Conservation (phyloP, 139 green algal genomes). For the Chlamydomonas incerta region DNA sequence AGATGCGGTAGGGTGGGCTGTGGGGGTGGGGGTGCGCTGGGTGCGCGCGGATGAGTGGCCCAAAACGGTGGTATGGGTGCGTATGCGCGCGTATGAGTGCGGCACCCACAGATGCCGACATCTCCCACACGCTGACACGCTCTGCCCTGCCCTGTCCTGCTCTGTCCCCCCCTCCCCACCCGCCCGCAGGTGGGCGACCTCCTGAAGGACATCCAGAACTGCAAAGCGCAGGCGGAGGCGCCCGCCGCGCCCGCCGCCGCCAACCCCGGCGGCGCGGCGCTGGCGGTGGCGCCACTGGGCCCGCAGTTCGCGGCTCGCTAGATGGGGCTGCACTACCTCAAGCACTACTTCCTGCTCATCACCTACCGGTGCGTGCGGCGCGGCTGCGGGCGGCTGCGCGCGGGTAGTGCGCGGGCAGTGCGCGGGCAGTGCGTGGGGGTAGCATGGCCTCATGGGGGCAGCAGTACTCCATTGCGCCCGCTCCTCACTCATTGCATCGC, state of each 20-base stretch:
- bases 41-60: too few relatives aligned
- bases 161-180: not conserved
- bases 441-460: too few relatives aligned
- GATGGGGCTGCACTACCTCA: conserved; percentile 93
- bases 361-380: conserved; percentile 64
- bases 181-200: conserved; percentile 68
- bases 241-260: not conserved
- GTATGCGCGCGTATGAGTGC: too few relatives aligned
- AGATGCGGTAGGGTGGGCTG: too few relatives aligned
- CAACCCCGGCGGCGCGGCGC: not conserved
- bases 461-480: too few relatives aligned
- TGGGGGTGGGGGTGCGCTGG: too few relatives aligned
- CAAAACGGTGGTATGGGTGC: too few relatives aligned
- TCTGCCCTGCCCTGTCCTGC: not conserved
- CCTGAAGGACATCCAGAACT: conserved; percentile 73
- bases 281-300: not conserved
- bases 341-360: conserved; percentile 92
- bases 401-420: too few relatives aligned
- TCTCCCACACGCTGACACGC: not conserved
- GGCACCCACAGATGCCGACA: too few relatives aligned
- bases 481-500: too few relatives aligned
- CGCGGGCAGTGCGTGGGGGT: too few relatives aligned
- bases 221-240: conserved; percentile 49
- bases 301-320: conserved; percentile 71
- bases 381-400: too few relatives aligned